Percentiles rank a stretch among this genome's conserved stretches.
These are phyloP conservation scores for Paraphaeosphaeria sporulosa DNA, from an alignment of 2,329 filamentous ascomycete genomes.

Conservation along the genomic window DNA sequence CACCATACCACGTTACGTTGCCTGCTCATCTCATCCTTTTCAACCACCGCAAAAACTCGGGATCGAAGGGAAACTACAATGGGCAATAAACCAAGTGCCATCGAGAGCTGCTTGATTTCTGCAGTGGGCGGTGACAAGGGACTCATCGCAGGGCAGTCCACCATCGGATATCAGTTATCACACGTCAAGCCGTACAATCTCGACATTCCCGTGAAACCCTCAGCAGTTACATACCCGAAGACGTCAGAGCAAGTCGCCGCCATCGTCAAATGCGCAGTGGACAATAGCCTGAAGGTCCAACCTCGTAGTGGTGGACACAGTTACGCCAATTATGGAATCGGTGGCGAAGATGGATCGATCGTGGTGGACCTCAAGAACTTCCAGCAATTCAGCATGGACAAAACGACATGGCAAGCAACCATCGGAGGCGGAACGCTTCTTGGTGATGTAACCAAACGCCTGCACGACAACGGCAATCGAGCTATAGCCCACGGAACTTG, in stretches of 20 bases:
- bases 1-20: not conserved
- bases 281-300: constrained; percentile 63
- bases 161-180: constrained; percentile 36
- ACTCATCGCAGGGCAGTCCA: constrained; percentile 32
- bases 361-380: constrained; percentile 60
- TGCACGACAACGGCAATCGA: constrained; percentile 46
- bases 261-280: constrained; percentile 65
- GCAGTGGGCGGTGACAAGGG: constrained; percentile 36
- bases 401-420: constrained; percentile 53
- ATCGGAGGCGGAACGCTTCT: constrained; percentile 61
- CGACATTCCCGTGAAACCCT: constrained; percentile 52
- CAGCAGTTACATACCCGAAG: constrained; percentile 64
- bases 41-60: not conserved
- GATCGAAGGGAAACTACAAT: constrained; percentile 22
- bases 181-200: constrained; percentile 50
- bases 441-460: constrained; percentile 44
- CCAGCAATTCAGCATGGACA: constrained; percentile 56
- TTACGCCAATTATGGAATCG: constrained; percentile 61
- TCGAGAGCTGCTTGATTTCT: constrained; percentile 38
- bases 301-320: constrained; percentile 71
- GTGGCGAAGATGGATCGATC: constrained; percentile 56
- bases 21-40: not conserved
- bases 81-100: constrained; percentile 39
- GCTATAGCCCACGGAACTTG: constrained; percentile 59
- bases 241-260: constrained; percentile 61